Evolutionary conservation across 2,329 filamentous ascomycete species (phyloP).

Genomic region (Biscogniauxia marginata): DNA sequence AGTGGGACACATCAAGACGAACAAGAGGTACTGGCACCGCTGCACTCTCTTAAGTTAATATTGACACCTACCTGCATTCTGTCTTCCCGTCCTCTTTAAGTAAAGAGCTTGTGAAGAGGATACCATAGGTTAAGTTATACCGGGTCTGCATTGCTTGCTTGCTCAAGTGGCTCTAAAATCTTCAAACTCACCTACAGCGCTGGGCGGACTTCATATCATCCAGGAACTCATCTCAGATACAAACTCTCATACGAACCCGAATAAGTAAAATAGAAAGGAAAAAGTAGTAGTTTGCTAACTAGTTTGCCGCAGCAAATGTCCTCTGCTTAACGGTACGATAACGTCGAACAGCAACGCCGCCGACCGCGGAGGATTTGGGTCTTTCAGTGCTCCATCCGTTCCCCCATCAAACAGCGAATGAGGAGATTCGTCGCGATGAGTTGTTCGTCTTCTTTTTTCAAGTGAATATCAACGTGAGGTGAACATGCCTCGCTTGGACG

Average conservation of each 20-base stretch:
- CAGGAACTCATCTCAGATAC: not conserved
- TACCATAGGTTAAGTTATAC: not conserved
- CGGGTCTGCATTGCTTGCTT: conserved; percentile 4
- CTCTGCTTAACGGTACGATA: conserved; percentile 80
- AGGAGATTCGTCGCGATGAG: conserved; percentile 1
- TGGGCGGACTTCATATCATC: not conserved
- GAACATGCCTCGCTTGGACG: not conserved
- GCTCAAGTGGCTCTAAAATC: not conserved
- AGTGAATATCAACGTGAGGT: not conserved
- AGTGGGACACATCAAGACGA: conserved; percentile 97
- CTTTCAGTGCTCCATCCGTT: conserved; percentile 43
- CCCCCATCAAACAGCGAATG: conserved; percentile 17
- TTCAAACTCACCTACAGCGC: not conserved
- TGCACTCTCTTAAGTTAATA: conserved; percentile 14
- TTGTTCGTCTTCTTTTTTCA: not conserved
- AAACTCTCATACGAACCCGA: conserved; percentile 1
- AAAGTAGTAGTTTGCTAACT: conserved; percentile 25
- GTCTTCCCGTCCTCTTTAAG: not conserved
- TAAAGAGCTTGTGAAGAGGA: not conserved
- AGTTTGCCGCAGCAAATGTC: conserved; percentile 55
- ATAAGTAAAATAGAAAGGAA: conserved; percentile 5
- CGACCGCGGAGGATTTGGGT: conserved; percentile 59
- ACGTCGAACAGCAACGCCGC: conserved; percentile 56
- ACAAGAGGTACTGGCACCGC: conserved; percentile 76
- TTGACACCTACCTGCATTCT: not conserved